A percentile compares a stretch with the other conserved stretches of the same genome.
These are phyloP conservation scores for Persicaria tinctoria DNA, from an alignment of 148 eudicot genomes.

Conservation along the genomic window DNA sequence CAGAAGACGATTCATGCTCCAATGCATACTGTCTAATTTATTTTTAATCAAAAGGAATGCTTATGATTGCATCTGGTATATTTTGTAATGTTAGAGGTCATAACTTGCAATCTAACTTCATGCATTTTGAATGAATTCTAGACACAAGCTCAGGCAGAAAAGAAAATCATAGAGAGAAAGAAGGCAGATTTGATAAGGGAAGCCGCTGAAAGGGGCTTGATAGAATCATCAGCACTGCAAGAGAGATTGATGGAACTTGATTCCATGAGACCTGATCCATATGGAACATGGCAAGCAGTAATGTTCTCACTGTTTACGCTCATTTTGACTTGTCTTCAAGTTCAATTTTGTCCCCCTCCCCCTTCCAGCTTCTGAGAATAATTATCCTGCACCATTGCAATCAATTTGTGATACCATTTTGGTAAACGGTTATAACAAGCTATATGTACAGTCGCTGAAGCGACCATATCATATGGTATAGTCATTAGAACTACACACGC, in stretches of 20 bases:
- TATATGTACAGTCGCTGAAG: too few relatives aligned
- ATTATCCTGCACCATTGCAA: too few relatives aligned
- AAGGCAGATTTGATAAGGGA: conserved; percentile 49
- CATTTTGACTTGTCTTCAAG: not conserved
- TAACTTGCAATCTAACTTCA: not conserved
- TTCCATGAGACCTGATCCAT: conserved; percentile 45
- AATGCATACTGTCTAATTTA: too few relatives aligned
- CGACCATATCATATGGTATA: too few relatives aligned
- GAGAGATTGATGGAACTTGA: conserved; percentile 53
- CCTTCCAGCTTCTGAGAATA: too few relatives aligned
- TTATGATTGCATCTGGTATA: too few relatives aligned
- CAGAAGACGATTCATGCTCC: too few relatives aligned
- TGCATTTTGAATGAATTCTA: conserved; percentile 16
- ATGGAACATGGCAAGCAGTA: conserved; percentile 82
- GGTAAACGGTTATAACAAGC: not conserved
- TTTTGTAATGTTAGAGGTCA: not conserved
- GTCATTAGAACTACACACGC: too few relatives aligned
- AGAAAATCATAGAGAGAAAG: conserved; percentile 68
- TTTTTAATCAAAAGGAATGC: too few relatives aligned
- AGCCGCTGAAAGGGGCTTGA: conserved; percentile 40
- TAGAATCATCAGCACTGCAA: conserved; percentile 32
- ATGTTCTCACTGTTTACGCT: not conserved
- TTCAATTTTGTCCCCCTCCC: too few relatives aligned
- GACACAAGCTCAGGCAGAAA: conserved; percentile 95
- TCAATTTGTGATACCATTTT: not conserved